phyloP scores from a whole-genome alignment of 805 yeast genomes.

The Saccharomycopsis malanga region DNA sequence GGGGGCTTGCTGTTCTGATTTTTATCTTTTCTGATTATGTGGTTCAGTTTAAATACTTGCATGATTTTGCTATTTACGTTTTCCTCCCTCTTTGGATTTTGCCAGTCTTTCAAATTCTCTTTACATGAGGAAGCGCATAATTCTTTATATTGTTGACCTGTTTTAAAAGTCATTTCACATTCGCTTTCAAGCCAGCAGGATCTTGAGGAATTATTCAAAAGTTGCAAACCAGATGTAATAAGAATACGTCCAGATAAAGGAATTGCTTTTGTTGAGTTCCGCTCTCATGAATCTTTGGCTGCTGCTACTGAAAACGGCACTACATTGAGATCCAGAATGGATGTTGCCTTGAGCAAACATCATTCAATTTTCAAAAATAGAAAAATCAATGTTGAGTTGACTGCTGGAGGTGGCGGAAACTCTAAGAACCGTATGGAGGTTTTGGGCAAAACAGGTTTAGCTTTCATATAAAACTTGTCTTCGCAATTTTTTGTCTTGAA shows the following conservation, averaged over 20 bases:
- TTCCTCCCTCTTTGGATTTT: too few species aligned
- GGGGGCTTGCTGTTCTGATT: neutral
- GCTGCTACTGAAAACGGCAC: neutral
- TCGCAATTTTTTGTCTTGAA: conserved; percentile 4
- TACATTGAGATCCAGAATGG: conserved; percentile 47
- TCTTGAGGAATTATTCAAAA: conserved; percentile 63
- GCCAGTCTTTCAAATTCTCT: too few species aligned
- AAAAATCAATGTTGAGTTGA: neutral
- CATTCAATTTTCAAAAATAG: conserved; percentile 39
- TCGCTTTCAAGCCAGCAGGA: too few species aligned
- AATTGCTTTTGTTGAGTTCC: neutral
- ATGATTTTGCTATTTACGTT: too few species aligned
- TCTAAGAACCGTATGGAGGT: conserved; percentile 52
- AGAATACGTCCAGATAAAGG: conserved; percentile 55
- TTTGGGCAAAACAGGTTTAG: too few species aligned
- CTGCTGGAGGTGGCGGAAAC: conserved; percentile 75
- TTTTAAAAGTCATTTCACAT: too few species aligned
- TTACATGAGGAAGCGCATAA: too few species aligned
- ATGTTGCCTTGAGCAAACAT: conserved; percentile 76
- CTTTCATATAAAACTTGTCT: conserved; percentile 42
- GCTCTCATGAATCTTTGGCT: neutral
- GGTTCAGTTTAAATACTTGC: too few species aligned
- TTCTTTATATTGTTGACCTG: too few species aligned
- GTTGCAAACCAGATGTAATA: conserved; percentile 63
- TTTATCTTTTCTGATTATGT: too few species aligned